These are phyloP conservation scores for Bombardia bombarda DNA, from an alignment of 495 filamentous ascomycete species.

Conservation along the genomic window DNA sequence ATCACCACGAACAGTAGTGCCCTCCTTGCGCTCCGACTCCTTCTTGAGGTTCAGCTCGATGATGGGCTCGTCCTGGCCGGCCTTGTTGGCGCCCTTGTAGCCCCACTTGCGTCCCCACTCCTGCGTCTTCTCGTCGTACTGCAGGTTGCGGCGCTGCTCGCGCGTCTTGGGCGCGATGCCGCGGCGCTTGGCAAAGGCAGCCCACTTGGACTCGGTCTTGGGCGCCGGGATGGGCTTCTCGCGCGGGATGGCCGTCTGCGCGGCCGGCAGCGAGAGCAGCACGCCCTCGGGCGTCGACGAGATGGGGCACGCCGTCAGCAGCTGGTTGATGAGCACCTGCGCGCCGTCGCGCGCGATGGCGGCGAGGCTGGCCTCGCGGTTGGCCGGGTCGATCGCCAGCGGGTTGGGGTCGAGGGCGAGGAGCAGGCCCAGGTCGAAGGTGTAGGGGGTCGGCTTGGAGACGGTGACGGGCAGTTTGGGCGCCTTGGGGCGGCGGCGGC, in stretches of 20 bases:
- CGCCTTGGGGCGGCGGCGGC: conserved; percentile 6
- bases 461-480: conserved; percentile 53
- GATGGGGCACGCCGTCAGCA: conserved; percentile 79
- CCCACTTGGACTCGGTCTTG: conserved; percentile 85
- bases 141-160: conserved; percentile 56
- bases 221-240: conserved; percentile 80
- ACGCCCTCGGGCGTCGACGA: conserved; percentile 57
- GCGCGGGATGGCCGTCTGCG: conserved; percentile 64
- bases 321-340: conserved; percentile 71
- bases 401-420: conserved; percentile 78
- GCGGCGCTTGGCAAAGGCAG: conserved; percentile 89
- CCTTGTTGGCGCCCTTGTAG: conserved; percentile 79
- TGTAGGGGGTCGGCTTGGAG: conserved; percentile 78
- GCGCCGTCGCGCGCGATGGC: conserved; percentile 73
- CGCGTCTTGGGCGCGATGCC: conserved; percentile 77
- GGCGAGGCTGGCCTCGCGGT: conserved; percentile 50
- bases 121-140: conserved; percentile 75
- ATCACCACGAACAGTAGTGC: conserved; percentile 51
- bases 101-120: conserved; percentile 93
- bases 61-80: conserved; percentile 56
- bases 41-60: conserved; percentile 84
- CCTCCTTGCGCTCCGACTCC: conserved; percentile 54
- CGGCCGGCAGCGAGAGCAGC: conserved; percentile 62
- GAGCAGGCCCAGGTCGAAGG: conserved; percentile 85
- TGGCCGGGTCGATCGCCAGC: conserved; percentile 39